These are phyloP conservation scores for Ceratobasidium sp. DNA, from an alignment of 1,284 basidiomycete genomes.

Conservation along the genomic window DNA sequence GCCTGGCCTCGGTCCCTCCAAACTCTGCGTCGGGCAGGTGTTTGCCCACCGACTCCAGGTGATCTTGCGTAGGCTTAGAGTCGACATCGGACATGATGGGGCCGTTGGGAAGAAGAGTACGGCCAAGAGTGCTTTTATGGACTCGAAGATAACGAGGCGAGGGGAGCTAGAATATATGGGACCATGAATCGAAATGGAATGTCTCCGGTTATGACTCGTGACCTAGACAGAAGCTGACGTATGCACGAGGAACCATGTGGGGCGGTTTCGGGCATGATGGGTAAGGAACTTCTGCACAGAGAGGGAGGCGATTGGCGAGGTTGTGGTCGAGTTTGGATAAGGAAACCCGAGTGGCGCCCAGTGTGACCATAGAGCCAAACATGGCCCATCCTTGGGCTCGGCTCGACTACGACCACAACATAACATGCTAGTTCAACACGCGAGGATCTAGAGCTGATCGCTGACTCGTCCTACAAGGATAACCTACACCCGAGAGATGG, in stretches of 20 bases:
- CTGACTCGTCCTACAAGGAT: no score
- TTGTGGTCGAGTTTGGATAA: neutral
- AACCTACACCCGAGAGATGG: no score
- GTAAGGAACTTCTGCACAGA: neutral
- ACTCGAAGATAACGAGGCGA: conserved; percentile 10
- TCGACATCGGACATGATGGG: conserved; percentile 22
- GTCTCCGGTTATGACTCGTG: neutral
- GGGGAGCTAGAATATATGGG: conserved; percentile 12
- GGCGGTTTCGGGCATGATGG: neutral
- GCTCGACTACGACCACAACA: no score
- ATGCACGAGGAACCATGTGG: neutral
- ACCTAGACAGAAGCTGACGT: neutral
- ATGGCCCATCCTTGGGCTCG: no score
- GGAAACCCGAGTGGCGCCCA: no score
- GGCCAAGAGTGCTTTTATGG: neutral
- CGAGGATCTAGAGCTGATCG: no score
- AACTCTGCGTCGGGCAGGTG: conserved; percentile 51
- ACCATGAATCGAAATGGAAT: neutral
- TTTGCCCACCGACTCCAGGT: neutral
- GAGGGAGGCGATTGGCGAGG: neutral
- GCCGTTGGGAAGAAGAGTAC: neutral
- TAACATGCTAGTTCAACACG: no score
- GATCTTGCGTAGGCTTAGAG: conserved; percentile 9
- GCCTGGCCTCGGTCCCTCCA: conserved; percentile 55
- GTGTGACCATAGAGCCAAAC: no score